Evolutionary conservation across 2,329 filamentous ascomycete genomes (phyloP), one percentile per base, ranked within the genome.

Genomic region (Ascosphaera apis): DNA sequence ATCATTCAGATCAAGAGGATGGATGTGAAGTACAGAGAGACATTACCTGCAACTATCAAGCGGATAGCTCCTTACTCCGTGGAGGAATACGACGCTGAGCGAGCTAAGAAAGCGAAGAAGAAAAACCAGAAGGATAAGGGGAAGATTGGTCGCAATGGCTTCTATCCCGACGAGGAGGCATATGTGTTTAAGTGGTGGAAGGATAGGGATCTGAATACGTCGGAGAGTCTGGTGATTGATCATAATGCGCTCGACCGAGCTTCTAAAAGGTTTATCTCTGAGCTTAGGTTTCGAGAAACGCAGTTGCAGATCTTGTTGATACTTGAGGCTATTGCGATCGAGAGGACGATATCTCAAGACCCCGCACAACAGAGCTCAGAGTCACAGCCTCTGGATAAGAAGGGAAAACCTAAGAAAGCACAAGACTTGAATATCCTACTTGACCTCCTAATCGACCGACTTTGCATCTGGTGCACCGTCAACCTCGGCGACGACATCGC

Each of bases 391-490:
- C 37, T 37, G 15, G 44, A 43, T 11, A 35, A 40, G 13, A 37
- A 43, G 38, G 37, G 40, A 11, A 5, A 37, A 41, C 9, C 15
- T 8, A 61, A 57, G 40, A 62, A 58, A 38, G 42, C 46, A 6
- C 56, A 57, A 34, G 54, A 63, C 44, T 42, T 63, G 23, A 48
- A 51, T 31, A 48, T 55, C 3, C 48, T 62, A 16, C 50, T 65
- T 13, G 61, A 64, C 37, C 48, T 63, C 1, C 53, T 63, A 17
- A 46, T 63, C 12, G 61, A 65, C 39, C 51, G 60, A 37, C 47
- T 65, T 17, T 62, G 61, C 40, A 65, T 65, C 36, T 65, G 61
- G 61, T 60, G 64, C 44, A 54, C 59, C 17, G 56, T 64, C 34
- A 55, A 50, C 38, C 47, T 53, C 25, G 55, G 55, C 18, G 58